Percentiles rank a stretch among this genome's conserved stretches.
Conservation (phyloP, 2,329 filamentous ascomycete species). For the Camillea tinctor region DNA sequence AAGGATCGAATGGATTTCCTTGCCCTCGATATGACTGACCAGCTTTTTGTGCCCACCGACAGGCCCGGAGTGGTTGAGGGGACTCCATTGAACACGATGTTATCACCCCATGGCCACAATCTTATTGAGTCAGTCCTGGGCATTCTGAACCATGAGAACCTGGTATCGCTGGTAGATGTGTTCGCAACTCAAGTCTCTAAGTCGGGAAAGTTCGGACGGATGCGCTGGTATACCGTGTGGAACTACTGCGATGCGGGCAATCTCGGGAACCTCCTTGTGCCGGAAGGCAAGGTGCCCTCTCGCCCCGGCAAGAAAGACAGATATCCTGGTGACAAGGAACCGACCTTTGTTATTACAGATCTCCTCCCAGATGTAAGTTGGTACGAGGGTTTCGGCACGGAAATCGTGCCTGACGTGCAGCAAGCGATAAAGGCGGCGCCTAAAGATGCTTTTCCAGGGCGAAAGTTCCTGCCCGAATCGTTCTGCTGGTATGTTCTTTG, state of each 20-base stretch:
- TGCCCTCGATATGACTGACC: conserved; percentile 29
- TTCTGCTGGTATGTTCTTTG: conserved; percentile 56
- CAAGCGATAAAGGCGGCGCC: no score
- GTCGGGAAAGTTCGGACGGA: conserved; percentile 12
- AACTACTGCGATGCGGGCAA: conserved; percentile 54
- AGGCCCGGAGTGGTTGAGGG: conserved; percentile 1
- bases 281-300: background rate
- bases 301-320: conserved; percentile 5
- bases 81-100: conserved; percentile 10
- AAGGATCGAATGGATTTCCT: conserved; percentile 26
- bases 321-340: conserved; percentile 7
- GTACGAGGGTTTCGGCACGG: no score
- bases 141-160: conserved; percentile 50
- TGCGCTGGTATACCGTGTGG: conserved; percentile 37
- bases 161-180: conserved; percentile 44
- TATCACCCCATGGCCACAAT: conserved; percentile 18
- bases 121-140: conserved; percentile 31
- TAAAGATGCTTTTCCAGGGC: background rate
- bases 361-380: no score
- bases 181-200: conserved; percentile 26
- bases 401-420: no score
- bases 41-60: conserved; percentile 10
- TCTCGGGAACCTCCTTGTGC: conserved; percentile 41
- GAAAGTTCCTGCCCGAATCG: conserved; percentile 46
- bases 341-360: no score